These are phyloP conservation scores for Neurospora sp. DNA, from an alignment of 495 filamentous ascomycete species.

Conservation along the genomic window DNA sequence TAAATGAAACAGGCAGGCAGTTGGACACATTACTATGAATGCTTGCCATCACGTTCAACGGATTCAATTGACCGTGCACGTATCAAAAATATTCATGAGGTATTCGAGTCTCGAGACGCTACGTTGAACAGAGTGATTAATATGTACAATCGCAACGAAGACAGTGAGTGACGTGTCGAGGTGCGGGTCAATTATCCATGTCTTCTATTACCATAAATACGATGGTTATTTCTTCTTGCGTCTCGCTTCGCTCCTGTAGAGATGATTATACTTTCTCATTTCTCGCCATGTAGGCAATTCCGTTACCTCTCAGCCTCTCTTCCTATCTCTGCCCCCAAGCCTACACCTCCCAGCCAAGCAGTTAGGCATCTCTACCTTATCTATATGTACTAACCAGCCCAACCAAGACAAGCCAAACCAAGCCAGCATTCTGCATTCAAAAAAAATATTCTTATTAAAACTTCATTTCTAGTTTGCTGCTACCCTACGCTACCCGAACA, in stretches of 20 bases:
- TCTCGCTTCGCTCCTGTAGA: not conserved
- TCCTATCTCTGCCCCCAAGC: not conserved
- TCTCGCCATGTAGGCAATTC: not conserved
- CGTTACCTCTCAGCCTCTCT: not conserved
- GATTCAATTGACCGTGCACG: not conserved
- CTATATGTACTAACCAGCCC: not conserved
- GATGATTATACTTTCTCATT: not conserved
- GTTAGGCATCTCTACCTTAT: not conserved
- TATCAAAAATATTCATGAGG: too few relatives aligned
- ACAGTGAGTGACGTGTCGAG: not conserved
- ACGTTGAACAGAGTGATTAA: not conserved
- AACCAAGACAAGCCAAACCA: not conserved
- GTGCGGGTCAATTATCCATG: not conserved
- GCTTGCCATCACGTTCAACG: not conserved
- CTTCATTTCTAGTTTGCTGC: not conserved
- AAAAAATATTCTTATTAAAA: not conserved
- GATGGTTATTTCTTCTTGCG: not conserved
- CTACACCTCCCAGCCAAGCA: not conserved
- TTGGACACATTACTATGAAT: not conserved
- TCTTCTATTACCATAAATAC: not conserved
- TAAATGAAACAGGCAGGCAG: not conserved
- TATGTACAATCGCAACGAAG: not conserved
- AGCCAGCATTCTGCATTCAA: not conserved
- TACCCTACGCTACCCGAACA: not conserved
- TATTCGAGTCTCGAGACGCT: not conserved